Conservation (phyloP, 2,329 filamentous ascomycete genomes). For the Fusarium verticillioides region DNA sequence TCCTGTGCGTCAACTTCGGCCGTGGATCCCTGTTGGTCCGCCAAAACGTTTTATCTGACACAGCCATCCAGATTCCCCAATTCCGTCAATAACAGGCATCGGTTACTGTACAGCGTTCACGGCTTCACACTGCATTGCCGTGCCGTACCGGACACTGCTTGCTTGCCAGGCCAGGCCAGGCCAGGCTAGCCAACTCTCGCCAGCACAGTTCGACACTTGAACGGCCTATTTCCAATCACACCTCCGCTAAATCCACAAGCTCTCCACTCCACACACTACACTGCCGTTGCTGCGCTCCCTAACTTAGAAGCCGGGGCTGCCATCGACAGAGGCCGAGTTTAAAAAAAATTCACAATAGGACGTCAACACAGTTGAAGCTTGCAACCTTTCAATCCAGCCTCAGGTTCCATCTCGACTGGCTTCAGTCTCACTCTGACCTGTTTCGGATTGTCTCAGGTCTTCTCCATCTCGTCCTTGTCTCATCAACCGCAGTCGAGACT, state of each 20-base stretch:
- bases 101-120: constrained; percentile 7
- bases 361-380: constrained; percentile 27
- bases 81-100: constrained; percentile 18
- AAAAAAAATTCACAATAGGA: constrained; percentile 31
- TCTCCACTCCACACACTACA: constrained; percentile 24
- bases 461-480: constrained; percentile 3
- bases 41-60: constrained; percentile 7
- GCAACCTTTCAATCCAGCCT: constrained; percentile 33
- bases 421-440: constrained; percentile 28
- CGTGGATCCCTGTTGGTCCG: constrained; percentile 23
- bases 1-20: constrained; percentile 24
- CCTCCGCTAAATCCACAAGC: constrained; percentile 32
- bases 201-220: constrained; percentile 18
- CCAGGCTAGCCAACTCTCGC: neutral
- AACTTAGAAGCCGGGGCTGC: constrained; percentile 32
- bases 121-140: neutral
- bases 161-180: neutral
- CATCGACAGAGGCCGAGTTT: constrained; percentile 22
- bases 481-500: constrained; percentile 14
- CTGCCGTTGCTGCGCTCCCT: constrained; percentile 16
- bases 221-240: constrained; percentile 41
- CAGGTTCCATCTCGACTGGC: constrained; percentile 18
- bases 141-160: neutral
- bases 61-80: constrained; percentile 9
- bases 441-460: constrained; percentile 30